These are phyloP conservation scores for Sclerotinia sclerotiorum DNA, from an alignment of 2,329 filamentous ascomycete genomes.

Conservation along the genomic window DNA sequence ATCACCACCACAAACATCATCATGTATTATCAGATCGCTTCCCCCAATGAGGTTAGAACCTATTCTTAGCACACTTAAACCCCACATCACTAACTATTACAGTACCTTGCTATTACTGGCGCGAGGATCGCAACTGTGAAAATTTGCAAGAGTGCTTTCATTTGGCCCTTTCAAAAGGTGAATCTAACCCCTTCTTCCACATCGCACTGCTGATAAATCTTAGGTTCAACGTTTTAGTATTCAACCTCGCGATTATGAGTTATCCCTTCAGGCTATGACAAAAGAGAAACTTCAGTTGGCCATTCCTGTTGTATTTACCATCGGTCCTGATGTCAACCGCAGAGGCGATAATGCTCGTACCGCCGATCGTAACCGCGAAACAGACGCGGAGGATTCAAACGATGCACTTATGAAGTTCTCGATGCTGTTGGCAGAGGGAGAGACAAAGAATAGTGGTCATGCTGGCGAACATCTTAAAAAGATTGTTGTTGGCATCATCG, in stretches of 20 bases:
- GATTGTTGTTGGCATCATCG: conserved; percentile 87
- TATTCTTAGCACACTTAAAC: not conserved
- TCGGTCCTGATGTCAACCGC: conserved; percentile 72
- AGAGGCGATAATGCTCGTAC: conserved; percentile 43
- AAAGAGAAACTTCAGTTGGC: conserved; percentile 82
- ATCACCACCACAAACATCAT: not conserved
- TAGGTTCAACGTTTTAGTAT: conserved; percentile 48
- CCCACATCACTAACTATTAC: conserved; percentile 67
- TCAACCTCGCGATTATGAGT: conserved; percentile 77
- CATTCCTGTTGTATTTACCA: conserved; percentile 81
- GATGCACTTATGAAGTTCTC: conserved; percentile 79
- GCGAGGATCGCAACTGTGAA: conserved; percentile 70
- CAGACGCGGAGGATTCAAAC: conserved; percentile 49
- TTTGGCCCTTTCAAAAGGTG: conserved; percentile 69
- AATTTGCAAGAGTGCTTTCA: conserved; percentile 75
- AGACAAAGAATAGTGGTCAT: conserved; percentile 44
- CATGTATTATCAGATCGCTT: conserved; percentile 8
- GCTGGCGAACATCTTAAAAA: conserved; percentile 66
- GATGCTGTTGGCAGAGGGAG: conserved; percentile 69
- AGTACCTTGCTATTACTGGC: conserved; percentile 87
- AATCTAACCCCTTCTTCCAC: not conserved
- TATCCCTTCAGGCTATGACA: conserved; percentile 85
- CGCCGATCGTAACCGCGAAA: not conserved
- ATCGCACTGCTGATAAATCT: conserved; percentile 23
- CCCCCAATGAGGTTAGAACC: conserved; percentile 13